Conservation (phyloP, 108 stramenopile species). For the Fragilaria crotonensis region DNA sequence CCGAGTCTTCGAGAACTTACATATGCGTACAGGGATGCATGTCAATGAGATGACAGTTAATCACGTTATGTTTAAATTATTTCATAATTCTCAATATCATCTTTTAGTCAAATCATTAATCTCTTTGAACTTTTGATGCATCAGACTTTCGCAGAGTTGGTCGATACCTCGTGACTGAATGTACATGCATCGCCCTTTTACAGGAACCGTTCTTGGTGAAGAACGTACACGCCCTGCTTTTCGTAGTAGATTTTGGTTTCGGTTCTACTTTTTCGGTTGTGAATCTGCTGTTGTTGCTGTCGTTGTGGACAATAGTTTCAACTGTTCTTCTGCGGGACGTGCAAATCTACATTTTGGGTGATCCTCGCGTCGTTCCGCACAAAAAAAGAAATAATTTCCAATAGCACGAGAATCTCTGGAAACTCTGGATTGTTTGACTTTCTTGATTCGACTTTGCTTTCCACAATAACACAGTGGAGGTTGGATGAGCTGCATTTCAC, state of each 20-base stretch:
- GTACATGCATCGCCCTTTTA: constrained; percentile 13
- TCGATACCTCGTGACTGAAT: constrained; percentile 14
- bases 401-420: constrained; percentile 53
- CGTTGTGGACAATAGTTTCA: too few species aligned
- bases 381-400: constrained; percentile 77
- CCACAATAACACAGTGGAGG: constrained; percentile 70
- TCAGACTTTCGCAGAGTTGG: too few species aligned
- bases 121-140: too few species aligned
- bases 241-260: too few species aligned
- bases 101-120: too few species aligned
- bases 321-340: constrained; percentile 43
- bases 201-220: constrained; percentile 5
- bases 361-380: constrained; percentile 42
- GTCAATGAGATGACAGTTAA: too few species aligned
- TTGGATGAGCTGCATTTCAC: constrained; percentile 39
- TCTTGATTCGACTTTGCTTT: constrained; percentile 54
- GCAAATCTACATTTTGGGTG: constrained; percentile 67
- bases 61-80: too few species aligned
- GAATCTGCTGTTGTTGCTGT: too few species aligned
- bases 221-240: constrained; percentile 6
- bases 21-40: too few species aligned
- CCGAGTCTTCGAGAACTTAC: too few species aligned
- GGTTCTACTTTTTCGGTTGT: too few species aligned
- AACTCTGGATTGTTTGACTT: constrained; percentile 52
- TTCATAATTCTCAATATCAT: too few species aligned